Percentiles rank a stretch among this genome's conserved stretches.
Evolutionary conservation across 495 filamentous ascomycete species (phyloP).

Genomic region (Podospora pseudocomata): DNA sequence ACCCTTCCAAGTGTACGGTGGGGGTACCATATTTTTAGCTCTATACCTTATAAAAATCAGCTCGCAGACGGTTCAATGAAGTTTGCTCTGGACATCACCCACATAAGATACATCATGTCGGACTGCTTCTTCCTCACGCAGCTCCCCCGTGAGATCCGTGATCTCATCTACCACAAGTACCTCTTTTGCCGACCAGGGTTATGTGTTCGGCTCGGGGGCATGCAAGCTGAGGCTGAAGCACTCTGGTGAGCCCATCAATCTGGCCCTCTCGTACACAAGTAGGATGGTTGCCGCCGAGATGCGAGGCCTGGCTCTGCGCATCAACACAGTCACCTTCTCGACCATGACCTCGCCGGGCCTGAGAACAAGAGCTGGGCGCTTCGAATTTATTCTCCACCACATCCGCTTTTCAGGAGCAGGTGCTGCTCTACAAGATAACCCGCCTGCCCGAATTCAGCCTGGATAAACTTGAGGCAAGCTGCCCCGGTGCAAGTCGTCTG

Average conservation of each 20-base stretch:
- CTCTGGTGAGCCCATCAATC: neutral
- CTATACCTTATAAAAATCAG: too few relatives aligned
- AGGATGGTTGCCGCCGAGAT: neutral
- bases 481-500: too few relatives aligned
- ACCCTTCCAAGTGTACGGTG: too few relatives aligned
- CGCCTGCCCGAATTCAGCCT: too few relatives aligned
- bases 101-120: too few relatives aligned
- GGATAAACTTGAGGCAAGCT: too few relatives aligned
- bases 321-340: neutral
- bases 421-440: neutral
- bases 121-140: neutral
- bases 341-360: neutral
- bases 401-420: neutral
- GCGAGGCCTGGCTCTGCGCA: neutral
- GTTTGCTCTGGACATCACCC: too few relatives aligned
- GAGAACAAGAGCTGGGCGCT: neutral
- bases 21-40: too few relatives aligned
- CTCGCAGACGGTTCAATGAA: too few relatives aligned
- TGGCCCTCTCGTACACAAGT: neutral
- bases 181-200: neutral
- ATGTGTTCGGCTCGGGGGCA: neutral
- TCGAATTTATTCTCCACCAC: neutral
- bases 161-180: conserved; percentile 1
- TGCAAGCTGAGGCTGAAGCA: neutral
- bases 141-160: neutral